Percentiles rank a stretch among this genome's conserved stretches.
Evolutionary conservation across 495 filamentous ascomycete genomes (phyloP).

Genomic region (Chaetomidium leptoderma): DNA sequence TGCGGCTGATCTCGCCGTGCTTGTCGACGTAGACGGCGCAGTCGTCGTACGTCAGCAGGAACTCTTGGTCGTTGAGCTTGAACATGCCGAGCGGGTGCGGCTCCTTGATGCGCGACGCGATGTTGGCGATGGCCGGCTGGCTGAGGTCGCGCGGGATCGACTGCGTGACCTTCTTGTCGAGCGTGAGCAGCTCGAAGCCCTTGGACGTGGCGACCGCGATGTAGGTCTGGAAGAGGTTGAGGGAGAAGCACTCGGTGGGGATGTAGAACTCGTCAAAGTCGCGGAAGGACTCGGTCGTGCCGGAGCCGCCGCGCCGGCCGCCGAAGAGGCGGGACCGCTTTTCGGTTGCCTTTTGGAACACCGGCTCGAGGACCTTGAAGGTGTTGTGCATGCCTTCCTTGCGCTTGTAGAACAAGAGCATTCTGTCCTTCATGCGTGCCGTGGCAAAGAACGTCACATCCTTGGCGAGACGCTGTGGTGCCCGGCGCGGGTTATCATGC

Average conservation of each 20-base stretch:
- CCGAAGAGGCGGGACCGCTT: conserved; percentile 69
- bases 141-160: conserved; percentile 77
- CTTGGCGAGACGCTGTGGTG: conserved; percentile 87
- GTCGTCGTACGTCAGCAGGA: conserved; percentile 88
- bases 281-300: conserved; percentile 90
- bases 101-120: conserved; percentile 71
- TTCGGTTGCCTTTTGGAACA: conserved; percentile 81
- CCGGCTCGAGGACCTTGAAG: conserved; percentile 94
- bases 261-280: conserved; percentile 99
- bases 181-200: conserved; percentile 92
- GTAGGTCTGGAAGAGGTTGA: conserved; percentile 92
- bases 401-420: conserved; percentile 93
- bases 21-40: conserved; percentile 98
- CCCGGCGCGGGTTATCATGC: conserved; percentile 62
- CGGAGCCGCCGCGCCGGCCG: conserved; percentile 46
- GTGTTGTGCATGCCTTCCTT: conserved; percentile 84
- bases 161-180: conserved; percentile 93
- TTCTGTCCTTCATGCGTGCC: conserved; percentile 93
- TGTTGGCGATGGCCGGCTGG: conserved; percentile 68
- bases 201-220: conserved; percentile 86
- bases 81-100: conserved; percentile 94
- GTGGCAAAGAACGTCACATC: conserved; percentile 96
- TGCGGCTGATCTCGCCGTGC: conserved; percentile 87
- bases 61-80: conserved; percentile 86
- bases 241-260: conserved; percentile 87